A percentile compares a stretch with the other conserved stretches of the same genome.
These are phyloP conservation scores for Pichia sp. DNA, from an alignment of 1,139 yeast species.

Conservation along the genomic window DNA sequence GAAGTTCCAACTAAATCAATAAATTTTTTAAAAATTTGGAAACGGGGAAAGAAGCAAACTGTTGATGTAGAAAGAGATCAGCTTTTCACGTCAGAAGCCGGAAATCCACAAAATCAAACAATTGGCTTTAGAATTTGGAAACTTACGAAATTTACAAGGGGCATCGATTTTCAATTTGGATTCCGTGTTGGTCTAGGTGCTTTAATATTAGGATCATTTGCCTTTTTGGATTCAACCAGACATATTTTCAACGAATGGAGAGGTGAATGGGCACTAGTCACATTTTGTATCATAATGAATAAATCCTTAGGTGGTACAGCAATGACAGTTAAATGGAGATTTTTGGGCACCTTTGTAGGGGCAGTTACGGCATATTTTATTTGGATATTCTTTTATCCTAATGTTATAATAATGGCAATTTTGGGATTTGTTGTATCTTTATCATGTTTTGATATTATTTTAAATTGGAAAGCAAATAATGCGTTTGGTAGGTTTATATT, in stretches of 20 bases:
- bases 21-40: constrained; percentile 52
- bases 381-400: constrained; percentile 57
- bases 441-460: constrained; percentile 62
- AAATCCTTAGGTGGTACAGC: constrained; percentile 85
- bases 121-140: constrained; percentile 35
- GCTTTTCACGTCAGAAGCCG: constrained; percentile 3
- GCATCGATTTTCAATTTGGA: constrained; percentile 73
- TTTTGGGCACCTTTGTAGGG: constrained; percentile 71
- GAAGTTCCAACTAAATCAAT: constrained; percentile 32
- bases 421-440: constrained; percentile 57
- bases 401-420: constrained; percentile 46
- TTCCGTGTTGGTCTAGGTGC: constrained; percentile 78
- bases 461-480: constrained; percentile 58
- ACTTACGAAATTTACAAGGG: constrained; percentile 38
- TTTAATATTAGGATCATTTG: constrained; percentile 56
- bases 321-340: constrained; percentile 70
- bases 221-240: constrained; percentile 55
- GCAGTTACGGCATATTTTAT: constrained; percentile 52
- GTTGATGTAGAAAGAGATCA: constrained; percentile 8
- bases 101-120: constrained; percentile 4
- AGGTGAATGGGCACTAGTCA: constrained; percentile 80
- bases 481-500: constrained; percentile 69
- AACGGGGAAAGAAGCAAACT: constrained; percentile 8
- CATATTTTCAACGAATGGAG: constrained; percentile 58
- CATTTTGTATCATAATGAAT: constrained; percentile 79